Conservation (phyloP, 78 protist species). For the Dictyostelium citrinum region DNA sequence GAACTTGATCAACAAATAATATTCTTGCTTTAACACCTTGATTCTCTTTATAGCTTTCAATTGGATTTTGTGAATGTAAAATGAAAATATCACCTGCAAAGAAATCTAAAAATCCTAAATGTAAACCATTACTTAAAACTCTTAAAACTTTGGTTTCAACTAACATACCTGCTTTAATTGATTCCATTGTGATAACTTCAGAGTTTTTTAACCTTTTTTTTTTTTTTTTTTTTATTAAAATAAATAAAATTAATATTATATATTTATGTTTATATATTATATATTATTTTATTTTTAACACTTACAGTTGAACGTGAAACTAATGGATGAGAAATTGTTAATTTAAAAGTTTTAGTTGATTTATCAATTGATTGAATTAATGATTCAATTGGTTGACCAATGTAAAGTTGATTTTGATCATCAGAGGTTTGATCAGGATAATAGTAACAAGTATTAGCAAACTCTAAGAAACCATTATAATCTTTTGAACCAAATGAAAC, state of each 20-base stretch:
- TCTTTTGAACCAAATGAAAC: conserved; percentile 40
- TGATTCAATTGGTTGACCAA: conserved; percentile 58
- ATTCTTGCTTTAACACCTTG: conserved; percentile 61
- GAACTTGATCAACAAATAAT: conserved; percentile 50
- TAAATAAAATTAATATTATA: too few species aligned
- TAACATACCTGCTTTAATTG: conserved; percentile 77
- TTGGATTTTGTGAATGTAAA: conserved; percentile 20
- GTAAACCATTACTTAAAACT: conserved; percentile 18
- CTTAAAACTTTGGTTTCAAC: conserved; percentile 34
- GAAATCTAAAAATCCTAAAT: conserved; percentile 34
- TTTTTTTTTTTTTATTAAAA: too few species aligned
- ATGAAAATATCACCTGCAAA: conserved; percentile 50
- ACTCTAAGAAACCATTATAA: conserved; percentile 20
- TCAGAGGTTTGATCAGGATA: conserved; percentile 1
- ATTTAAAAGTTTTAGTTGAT: conserved; percentile 5
- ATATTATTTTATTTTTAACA: too few species aligned
- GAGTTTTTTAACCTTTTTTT: neutral
- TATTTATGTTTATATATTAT: too few species aligned
- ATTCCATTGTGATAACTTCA: conserved; percentile 35
- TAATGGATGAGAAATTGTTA: conserved; percentile 19
- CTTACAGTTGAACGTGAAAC: conserved; percentile 26
- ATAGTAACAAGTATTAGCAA: neutral
- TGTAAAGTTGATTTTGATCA: neutral
- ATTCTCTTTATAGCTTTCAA: neutral
- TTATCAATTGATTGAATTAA: neutral